Base-by-base conservation (phyloP, 306 rosid species). In the Hippophae rhamnoides region DNA sequence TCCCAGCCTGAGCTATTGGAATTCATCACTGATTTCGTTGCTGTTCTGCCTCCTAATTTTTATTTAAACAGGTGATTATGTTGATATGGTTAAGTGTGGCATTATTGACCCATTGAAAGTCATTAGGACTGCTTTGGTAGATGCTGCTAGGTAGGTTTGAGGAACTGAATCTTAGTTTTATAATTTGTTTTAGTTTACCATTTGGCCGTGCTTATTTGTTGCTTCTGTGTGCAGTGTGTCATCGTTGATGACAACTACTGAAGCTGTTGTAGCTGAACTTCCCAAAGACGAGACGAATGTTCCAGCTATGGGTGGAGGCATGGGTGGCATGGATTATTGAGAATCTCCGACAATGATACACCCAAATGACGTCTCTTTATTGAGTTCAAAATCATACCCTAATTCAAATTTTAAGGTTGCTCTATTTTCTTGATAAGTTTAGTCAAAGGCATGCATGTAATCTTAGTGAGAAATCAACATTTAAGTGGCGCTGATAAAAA, bases 241-340 rank as follows among this genome's bases (percentile, higher is more conserved):
- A 13, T 92, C 98, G 48, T 75, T 92, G 76, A 82, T 92, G 95
- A 83, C 96, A 13, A 92, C 98, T n/a, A 92, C 98, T 1, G 98
- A 92, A 64, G 98, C 96, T 57, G 41, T 92, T 10, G 95, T 92
- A 45, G 68, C 75, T 8, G 98, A 92, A 71, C 84, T 85, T 57
- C 96, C 96, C 12, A 81, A 76, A 69, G 89, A 88, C 2, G 96
- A 87, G 26, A 84, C 79, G 52, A 92, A 85, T 8, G 73, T 43
- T 61, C 63, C 95, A 10, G 72, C 81, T 26, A 79, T 85, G 95
- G 84, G 67, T 38, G 83, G 86, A 3, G 90, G 79, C 49, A 64
- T 74, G 73, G 81, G 81, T 2, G 77, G 85, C 73, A 79, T 85
- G 87, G 94, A 80, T 57, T 89, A 72, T 67, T 89, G 76, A 77